Base-by-base conservation (phyloP, 2,329 filamentous ascomycete genomes). In the Grosmannia serpens region DNA sequence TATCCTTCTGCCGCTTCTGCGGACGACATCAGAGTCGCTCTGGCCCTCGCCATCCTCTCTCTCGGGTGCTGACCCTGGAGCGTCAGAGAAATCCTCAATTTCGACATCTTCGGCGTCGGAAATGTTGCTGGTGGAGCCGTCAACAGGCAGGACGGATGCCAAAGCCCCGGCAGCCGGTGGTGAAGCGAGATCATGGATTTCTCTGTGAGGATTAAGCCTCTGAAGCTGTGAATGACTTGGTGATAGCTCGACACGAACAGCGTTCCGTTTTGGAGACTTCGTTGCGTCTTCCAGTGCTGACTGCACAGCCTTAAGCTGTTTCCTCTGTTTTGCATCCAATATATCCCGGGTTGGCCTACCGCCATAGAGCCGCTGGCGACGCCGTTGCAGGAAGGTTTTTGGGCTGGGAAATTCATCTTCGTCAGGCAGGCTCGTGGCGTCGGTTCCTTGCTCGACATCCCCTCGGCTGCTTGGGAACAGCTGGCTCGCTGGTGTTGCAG, bases 1-100 rank as follows among this genome's bases (percentile, higher is more conserved):
- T 51, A 86, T 81, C 56, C 75, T 74, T 56, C 70, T 76, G 41
- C 72, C 71, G 58, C 73, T 70, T 24, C 65, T 67, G 10, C 67
- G 68, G 29, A 73, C 71, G 15, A 71, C 65, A 27, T 79, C 74
- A 2, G 71, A 70, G 4, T 76, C 77, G 55, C 70, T 75, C 41
- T 70, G 70, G 11, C 71, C 70, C n/a, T 64, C 66, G 4, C 54
- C 53, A 0, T 13, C 49, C 2, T 8, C 35, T 15, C 56, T 27
- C 4, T 65, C 63, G 15, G 33, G 26, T 1, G 58, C 61, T 24
- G 59, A 31, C 7, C 10, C 46, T 7, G 13, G 29, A 35, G 17
- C 17, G 9, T 33, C 41, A 33, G 7, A 35, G n/a, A 33, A 13
- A 50, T 15, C 26, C 20, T 20, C 49, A 15, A 54, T 57, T 6